A percentile compares a stretch with the other conserved stretches of the same genome.
phyloP scores from a whole-genome alignment of 2,329 filamentous ascomycete species.

The Diaporthe sp. region DNA sequence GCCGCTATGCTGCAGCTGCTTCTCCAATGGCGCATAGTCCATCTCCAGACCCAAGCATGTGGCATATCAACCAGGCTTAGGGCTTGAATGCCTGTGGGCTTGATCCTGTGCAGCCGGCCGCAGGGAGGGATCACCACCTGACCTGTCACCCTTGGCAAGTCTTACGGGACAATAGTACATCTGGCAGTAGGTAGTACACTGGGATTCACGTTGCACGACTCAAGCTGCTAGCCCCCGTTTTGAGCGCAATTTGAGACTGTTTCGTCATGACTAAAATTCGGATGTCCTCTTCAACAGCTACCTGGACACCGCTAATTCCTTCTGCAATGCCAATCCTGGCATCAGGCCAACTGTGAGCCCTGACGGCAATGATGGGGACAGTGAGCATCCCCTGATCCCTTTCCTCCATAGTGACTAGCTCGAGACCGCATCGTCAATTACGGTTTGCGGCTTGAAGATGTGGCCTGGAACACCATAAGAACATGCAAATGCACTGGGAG shows the following conservation, averaged over 20 bases:
- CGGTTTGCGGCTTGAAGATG: not conserved
- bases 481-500: not conserved
- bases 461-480: not conserved
- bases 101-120: not conserved
- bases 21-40: not conserved
- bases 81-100: not conserved
- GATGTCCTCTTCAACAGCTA: not conserved
- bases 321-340: not conserved
- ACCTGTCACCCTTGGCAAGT: slow-evolving; percentile 6
- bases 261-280: not conserved
- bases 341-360: no score
- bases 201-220: not conserved
- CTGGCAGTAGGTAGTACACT: not conserved
- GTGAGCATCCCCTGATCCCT: not conserved
- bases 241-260: not conserved
- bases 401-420: not conserved
- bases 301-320: not conserved
- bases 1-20: not conserved
- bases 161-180: not conserved
- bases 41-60: not conserved
- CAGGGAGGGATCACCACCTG: not conserved
- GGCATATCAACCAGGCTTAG: not conserved
- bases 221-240: not conserved
- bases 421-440: not conserved
- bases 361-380: not conserved